These are phyloP conservation scores for Bacterosira constricta DNA, from an alignment of 108 stramenopile species.

Conservation along the genomic window DNA sequence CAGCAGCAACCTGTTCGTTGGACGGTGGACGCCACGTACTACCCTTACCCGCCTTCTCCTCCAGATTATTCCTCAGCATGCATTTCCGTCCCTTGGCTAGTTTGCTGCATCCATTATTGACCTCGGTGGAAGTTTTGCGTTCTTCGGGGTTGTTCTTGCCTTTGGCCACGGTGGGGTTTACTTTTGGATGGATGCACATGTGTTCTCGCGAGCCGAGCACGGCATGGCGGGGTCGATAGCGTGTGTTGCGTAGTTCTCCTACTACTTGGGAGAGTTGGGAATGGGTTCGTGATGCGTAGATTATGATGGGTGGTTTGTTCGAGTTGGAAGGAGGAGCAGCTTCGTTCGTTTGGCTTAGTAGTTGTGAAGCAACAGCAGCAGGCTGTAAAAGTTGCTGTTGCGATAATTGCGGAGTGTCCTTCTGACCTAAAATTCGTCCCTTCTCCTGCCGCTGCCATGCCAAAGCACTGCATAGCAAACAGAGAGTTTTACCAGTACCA, in stretches of 20 bases:
- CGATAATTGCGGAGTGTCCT: neutral
- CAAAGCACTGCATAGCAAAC: conserved; percentile 80
- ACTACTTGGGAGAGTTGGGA: conserved; percentile 97
- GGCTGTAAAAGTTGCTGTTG: conserved; percentile 1
- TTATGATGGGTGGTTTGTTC: conserved; percentile 69
- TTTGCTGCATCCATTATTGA: conserved; percentile 85
- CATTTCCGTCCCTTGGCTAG: conserved; percentile 80
- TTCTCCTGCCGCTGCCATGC: conserved; percentile 82
- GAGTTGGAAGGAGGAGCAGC: neutral
- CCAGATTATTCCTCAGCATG: conserved; percentile 74
- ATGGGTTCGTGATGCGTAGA: conserved; percentile 98
- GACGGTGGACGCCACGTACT: conserved; percentile 4
- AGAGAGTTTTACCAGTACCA: conserved; percentile 93
- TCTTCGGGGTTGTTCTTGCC: conserved; percentile 33
- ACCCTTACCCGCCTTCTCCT: conserved; percentile 51
- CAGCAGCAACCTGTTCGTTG: neutral
- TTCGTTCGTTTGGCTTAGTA: neutral
- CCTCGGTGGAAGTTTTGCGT: conserved; percentile 55
- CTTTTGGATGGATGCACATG: conserved; percentile 95
- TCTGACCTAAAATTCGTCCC: neutral
- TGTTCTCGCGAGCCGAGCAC: conserved; percentile 96
- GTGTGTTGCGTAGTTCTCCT: conserved; percentile 88
- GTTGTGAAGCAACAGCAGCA: neutral
- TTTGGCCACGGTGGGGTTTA: conserved; percentile 59
- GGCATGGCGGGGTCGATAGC: conserved; percentile 92